Conservation (phyloP, 345 rosid species). For the Salix suchowensis region DNA sequence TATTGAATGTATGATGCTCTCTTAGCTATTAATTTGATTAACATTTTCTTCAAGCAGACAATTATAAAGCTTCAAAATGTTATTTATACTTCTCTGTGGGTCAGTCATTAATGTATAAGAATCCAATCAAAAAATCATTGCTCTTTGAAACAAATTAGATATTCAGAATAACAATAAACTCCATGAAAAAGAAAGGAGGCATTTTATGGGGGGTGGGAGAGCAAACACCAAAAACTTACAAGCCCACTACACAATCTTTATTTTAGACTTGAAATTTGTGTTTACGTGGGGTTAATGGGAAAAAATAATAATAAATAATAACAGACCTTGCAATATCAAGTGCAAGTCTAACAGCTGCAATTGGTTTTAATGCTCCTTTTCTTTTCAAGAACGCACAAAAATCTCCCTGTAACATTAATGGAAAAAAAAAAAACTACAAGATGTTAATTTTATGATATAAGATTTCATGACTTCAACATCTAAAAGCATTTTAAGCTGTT, state of each 20-base stretch:
- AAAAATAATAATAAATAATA: background rate
- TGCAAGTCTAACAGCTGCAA: conserved; percentile 61
- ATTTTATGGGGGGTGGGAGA: background rate
- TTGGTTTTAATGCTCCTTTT: conserved; percentile 57
- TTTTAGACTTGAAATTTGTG: too few relatives aligned
- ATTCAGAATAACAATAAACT: background rate
- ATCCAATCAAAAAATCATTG: background rate
- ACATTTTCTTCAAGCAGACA: background rate
- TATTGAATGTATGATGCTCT: too few relatives aligned
- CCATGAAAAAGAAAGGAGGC: background rate
- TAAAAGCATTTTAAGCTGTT: background rate
- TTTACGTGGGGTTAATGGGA: too few relatives aligned
- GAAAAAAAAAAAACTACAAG: background rate
- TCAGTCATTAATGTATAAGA: background rate
- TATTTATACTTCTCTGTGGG: background rate
- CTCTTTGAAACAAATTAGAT: background rate
- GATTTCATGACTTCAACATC: background rate
- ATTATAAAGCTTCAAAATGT: background rate
- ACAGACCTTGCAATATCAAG: conserved; percentile 93
- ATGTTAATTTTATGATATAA: background rate
- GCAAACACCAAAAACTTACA: too few relatives aligned
- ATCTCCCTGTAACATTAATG: conserved; percentile 58
- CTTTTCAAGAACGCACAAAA: conserved; percentile 51
- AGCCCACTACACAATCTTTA: too few relatives aligned
- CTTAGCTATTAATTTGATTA: too few relatives aligned